These are phyloP conservation scores for Acer yangbiense DNA, from an alignment of 345 rosid genomes.

Conservation along the genomic window DNA sequence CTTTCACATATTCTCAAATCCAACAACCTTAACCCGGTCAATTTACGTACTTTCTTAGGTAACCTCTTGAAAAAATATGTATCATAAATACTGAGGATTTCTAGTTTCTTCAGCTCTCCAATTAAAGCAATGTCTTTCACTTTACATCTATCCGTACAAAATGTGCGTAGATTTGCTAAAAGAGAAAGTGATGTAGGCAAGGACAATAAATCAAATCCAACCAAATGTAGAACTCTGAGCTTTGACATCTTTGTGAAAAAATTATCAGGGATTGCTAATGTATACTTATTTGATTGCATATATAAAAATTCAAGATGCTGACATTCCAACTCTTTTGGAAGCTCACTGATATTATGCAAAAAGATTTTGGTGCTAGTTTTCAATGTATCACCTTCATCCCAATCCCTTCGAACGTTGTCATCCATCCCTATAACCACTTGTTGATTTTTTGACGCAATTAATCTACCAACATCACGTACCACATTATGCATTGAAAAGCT, in stretches of 20 bases:
- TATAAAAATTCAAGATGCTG: conserved; percentile 17
- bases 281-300: not conserved
- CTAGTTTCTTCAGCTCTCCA: conserved; percentile 10
- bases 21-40: conserved; percentile 18
- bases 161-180: conserved; percentile 18
- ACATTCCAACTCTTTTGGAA: conserved; percentile 10
- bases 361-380: not conserved
- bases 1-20: conserved; percentile 3
- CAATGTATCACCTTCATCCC: not conserved
- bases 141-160: conserved; percentile 1
- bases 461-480: conserved; percentile 12
- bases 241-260: no score
- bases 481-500: not conserved
- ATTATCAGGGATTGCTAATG: conserved; percentile 12
- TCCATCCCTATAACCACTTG: not conserved
- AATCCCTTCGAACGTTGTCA: not conserved
- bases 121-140: not conserved
- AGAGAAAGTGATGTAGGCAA: no score
- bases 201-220: no score
- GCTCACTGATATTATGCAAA: not conserved
- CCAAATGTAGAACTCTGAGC: no score
- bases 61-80: conserved; percentile 6
- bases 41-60: conserved; percentile 11
- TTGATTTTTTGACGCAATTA: conserved; percentile 12
- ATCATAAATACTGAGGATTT: conserved; percentile 10